Base-by-base conservation (phyloP, 2,329 filamentous ascomycete species). In the Nemania sp. region DNA sequence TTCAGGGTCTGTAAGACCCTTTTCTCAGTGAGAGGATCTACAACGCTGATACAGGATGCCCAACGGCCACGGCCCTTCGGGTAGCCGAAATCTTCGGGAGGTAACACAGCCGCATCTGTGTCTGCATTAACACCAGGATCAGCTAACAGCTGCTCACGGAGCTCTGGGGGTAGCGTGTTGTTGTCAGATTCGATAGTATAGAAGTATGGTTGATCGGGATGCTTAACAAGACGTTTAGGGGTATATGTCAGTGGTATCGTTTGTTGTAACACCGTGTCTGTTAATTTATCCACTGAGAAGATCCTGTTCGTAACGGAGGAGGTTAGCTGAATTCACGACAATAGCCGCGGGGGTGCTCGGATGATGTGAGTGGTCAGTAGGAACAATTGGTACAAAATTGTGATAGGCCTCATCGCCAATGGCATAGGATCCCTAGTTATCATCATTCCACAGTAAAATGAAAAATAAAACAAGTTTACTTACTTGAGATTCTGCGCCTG, bases 171-270 rank as follows among this genome's bases (percentile, higher is more conserved):
- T 2, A 99, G 85, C 0, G 94, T 93, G 77, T 98, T 97, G 78
- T 96, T 97, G 72, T 99, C 97, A 11, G 94, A 89, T 81, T 98
- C 93, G 59, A 97, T 93, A 6, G 95, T 94, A 77, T 98, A 99
- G 79, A 98, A 99, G 26, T 97, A 86, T 18, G 93, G 91, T 60
- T 93, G 88, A 5, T 96, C 93, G 0, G 95, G 95, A 77, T 98
- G 93, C 71, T 93, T 93, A 32, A 94, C 88, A 74, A 99, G 91
- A 73, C 91, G 91, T 67, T 93, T 91, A 1, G 97, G 96, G 0
- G 96, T 99, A 78, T 99, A 97, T 26, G 92, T 90, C 24, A 99
- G 85, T 7, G 93, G 89, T 70, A 97, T 93, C 0, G 91, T 92
- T 77, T 96, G 93, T 78, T 97, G 93, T 32, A 96, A 90, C 66